phyloP scores from a whole-genome alignment of 164 flowering plant species.

The Magnolia kwangsiensis region DNA sequence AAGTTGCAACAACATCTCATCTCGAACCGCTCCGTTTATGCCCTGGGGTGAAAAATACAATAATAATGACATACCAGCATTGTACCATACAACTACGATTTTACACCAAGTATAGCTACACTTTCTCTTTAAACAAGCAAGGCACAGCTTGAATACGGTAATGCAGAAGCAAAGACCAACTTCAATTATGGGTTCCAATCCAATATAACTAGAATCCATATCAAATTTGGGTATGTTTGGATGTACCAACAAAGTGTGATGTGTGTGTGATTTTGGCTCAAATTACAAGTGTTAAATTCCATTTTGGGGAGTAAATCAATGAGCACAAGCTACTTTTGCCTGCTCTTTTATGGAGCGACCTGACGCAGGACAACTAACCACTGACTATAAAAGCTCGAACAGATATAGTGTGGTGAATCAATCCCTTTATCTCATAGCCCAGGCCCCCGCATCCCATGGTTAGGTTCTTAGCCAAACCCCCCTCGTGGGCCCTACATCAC shows the following conservation, averaged over 20 bases:
- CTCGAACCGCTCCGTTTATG: slow-evolving; percentile 58
- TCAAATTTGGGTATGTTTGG: neutral
- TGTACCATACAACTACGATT: neutral
- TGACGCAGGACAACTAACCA: too few relatives aligned
- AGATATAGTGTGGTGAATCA: neutral
- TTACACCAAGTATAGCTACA: neutral
- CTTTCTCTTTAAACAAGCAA: neutral
- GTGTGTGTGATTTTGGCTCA: neutral
- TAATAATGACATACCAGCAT: neutral
- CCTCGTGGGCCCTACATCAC: too few relatives aligned
- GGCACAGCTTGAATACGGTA: neutral
- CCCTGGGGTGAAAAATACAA: slow-evolving; percentile 40
- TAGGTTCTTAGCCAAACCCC: too few relatives aligned
- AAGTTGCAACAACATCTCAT: slow-evolving; percentile 60
- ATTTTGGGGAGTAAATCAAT: neutral
- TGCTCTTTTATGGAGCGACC: neutral
- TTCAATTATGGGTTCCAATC: neutral
- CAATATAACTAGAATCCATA: neutral
- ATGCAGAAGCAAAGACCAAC: neutral
- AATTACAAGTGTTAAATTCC: neutral
- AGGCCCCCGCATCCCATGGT: too few relatives aligned
- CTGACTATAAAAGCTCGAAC: too few relatives aligned
- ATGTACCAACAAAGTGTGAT: neutral
- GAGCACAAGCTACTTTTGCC: neutral
- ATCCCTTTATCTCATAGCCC: too few relatives aligned